Percentiles rank a stretch among this genome's conserved stretches.
Conservation (phyloP, 805 yeast genomes). For the Schwanniomyces sp. region DNA sequence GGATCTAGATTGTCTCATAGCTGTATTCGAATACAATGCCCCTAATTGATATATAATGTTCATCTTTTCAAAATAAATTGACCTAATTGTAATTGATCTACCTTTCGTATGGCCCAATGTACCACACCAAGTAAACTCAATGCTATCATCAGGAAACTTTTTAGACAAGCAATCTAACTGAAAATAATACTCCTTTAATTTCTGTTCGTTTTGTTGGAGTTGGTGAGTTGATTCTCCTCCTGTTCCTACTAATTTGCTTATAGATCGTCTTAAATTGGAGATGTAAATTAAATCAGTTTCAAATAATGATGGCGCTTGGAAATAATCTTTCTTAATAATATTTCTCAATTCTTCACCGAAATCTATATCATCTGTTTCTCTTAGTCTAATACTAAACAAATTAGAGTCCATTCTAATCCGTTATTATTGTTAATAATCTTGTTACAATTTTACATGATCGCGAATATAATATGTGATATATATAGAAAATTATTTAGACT, state of each 20-base stretch:
- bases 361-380: conserved; percentile 44
- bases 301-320: conserved; percentile 36
- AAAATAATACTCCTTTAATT: conserved; percentile 46
- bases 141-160: conserved; percentile 65
- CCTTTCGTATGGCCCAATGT: conserved; percentile 57
- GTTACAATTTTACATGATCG: not conserved
- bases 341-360: conserved; percentile 38
- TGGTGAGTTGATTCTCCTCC: conserved; percentile 15
- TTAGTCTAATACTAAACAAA: conserved; percentile 50
- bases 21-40: conserved; percentile 59
- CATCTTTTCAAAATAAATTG: conserved; percentile 58
- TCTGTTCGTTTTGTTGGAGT: conserved; percentile 27
- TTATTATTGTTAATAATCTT: not conserved
- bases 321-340: conserved; percentile 48
- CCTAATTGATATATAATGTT: conserved; percentile 72
- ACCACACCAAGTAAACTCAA: conserved; percentile 72
- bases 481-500: not conserved
- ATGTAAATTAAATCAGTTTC: conserved; percentile 33
- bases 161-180: conserved; percentile 42
- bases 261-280: conserved; percentile 42
- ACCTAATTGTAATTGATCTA: conserved; percentile 45
- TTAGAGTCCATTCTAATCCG: conserved; percentile 24
- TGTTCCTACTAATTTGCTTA: conserved; percentile 32
- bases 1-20: conserved; percentile 42
- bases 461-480: not conserved